phyloP scores from a whole-genome alignment of 202 grass and related monocot species.

The Musa balbisiana region DNA sequence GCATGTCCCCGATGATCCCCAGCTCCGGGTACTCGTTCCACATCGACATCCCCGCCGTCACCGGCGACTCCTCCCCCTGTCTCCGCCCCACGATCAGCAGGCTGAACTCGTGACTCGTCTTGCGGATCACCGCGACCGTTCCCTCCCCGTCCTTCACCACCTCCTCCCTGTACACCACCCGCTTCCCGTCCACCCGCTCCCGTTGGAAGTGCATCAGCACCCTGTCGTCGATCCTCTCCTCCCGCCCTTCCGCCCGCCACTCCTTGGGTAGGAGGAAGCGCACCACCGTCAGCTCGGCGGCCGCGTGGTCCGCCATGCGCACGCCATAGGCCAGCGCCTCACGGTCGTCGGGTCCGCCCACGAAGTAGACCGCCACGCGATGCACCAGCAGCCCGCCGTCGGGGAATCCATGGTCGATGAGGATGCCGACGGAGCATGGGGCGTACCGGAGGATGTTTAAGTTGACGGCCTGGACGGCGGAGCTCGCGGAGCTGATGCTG shows the following conservation, averaged over 20 bases:
- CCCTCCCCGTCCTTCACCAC: conserved; percentile 5
- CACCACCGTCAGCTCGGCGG: conserved; percentile 13
- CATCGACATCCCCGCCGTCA: conserved; percentile 26
- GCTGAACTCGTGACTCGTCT: conserved; percentile 27
- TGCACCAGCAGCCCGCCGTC: conserved; percentile 6
- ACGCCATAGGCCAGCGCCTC: background rate
- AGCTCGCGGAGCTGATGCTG: background rate
- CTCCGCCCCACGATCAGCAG: conserved; percentile 32
- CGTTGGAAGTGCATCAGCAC: conserved; percentile 21
- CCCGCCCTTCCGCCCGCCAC: background rate
- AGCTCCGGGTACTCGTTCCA: background rate
- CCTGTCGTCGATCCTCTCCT: conserved; percentile 15
- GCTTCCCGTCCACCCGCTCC: conserved; percentile 37
- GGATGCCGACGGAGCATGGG: no score
- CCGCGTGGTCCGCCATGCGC: conserved; percentile 27
- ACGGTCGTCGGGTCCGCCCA: conserved; percentile 36
- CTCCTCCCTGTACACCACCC: background rate
- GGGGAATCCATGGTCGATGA: background rate
- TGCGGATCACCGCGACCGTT: conserved; percentile 26
- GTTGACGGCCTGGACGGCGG: no score
- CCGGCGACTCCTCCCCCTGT: conserved; percentile 26
- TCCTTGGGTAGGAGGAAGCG: conserved; percentile 19
- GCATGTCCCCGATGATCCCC: conserved; percentile 33
- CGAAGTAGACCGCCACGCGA: conserved; percentile 30
- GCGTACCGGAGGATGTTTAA: no score